Conservation (phyloP, 768 basidiomycete species). For the Russula lepida region DNA sequence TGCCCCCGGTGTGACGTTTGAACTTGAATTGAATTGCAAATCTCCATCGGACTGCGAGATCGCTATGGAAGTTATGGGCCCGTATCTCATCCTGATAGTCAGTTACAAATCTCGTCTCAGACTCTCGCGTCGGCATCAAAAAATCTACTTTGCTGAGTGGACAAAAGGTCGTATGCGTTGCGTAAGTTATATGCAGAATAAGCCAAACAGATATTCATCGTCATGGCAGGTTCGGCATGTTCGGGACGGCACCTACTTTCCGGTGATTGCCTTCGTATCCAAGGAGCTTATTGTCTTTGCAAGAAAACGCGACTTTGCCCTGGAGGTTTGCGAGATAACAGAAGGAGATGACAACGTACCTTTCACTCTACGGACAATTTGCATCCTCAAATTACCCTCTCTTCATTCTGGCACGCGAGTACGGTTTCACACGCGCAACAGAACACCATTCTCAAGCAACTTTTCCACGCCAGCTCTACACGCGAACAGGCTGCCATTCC, state of each 20-base stretch:
- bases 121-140: conserved; percentile 5
- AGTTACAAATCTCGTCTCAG: conserved; percentile 7
- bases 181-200: background rate
- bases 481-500: conserved; percentile 8
- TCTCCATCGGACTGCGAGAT: conserved; percentile 9
- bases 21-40: conserved; percentile 11
- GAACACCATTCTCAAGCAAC: conserved; percentile 1
- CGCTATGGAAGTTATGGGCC: conserved; percentile 11
- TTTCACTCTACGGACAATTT: conserved; percentile 3
- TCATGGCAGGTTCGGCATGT: conserved; percentile 7
- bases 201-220: background rate
- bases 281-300: conserved; percentile 12
- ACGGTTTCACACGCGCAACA: conserved; percentile 3
- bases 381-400: conserved; percentile 5
- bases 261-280: conserved; percentile 8
- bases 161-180: conserved; percentile 1
- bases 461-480: background rate
- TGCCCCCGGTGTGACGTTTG: background rate
- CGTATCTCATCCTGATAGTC: conserved; percentile 8
- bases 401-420: conserved; percentile 7
- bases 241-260: conserved; percentile 11
- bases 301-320: conserved; percentile 10
- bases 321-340: conserved; percentile 12
- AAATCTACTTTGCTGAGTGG: conserved; percentile 10
- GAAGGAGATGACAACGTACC: background rate